Evolutionary conservation across 2,329 filamentous ascomycete genomes (phyloP).

Genomic region (Penicillium sp.): DNA sequence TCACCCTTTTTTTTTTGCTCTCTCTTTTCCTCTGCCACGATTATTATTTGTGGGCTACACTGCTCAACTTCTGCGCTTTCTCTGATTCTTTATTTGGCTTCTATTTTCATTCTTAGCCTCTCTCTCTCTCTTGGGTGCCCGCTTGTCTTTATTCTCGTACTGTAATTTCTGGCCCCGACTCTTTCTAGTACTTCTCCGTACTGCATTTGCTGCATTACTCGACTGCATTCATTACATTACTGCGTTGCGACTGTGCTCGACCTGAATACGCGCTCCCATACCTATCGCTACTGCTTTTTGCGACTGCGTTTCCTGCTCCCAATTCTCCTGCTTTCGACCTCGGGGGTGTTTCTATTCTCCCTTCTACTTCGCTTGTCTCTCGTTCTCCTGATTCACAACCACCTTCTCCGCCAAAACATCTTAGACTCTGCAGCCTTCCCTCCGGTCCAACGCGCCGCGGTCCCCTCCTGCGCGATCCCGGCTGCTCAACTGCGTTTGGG

Average conservation of each 20-base stretch:
- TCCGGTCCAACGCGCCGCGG: constrained; percentile 21
- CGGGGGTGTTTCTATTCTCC: not conserved
- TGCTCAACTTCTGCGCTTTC: not conserved
- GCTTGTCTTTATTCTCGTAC: not conserved
- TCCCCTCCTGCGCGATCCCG: constrained; percentile 28
- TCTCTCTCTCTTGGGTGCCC: not conserved
- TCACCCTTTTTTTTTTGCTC: constrained; percentile 19
- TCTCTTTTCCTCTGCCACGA: constrained; percentile 14
- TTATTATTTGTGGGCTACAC: not conserved
- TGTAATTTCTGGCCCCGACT: not conserved
- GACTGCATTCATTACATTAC: not conserved
- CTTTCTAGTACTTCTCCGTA: not conserved
- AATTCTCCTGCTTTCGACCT: not conserved
- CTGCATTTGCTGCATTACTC: not conserved
- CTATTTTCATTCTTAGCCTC: not conserved
- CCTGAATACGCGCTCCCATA: not conserved
- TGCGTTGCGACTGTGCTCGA: not conserved
- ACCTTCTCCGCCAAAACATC: constrained; percentile 21
- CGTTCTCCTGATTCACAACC: constrained; percentile 13
- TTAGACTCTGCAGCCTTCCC: constrained; percentile 38
- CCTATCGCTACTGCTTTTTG: not conserved
- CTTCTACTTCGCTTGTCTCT: not conserved
- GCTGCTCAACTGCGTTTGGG: constrained; percentile 24
- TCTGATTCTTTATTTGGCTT: not conserved
- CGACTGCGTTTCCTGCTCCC: not conserved